Base-by-base conservation (phyloP, 1,139 yeast species). In the Suhomyces taliae region DNA sequence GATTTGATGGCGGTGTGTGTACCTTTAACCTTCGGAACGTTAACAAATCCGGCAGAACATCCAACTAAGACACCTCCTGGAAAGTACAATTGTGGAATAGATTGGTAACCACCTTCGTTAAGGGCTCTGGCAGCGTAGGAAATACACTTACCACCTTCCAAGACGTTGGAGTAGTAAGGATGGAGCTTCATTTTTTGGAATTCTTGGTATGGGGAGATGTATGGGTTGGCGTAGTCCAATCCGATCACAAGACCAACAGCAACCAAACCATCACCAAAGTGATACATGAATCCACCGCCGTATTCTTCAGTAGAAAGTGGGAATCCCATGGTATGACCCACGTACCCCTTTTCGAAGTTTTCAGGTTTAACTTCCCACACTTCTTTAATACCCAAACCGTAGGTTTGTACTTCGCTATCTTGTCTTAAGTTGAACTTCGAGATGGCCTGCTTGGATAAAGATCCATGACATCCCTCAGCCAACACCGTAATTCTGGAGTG, bases 391-490 rank as follows among this genome's bases (percentile, higher is more conserved):
- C 99, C 99, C 36, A 93, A 66, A 11, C 99, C 99, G 65, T 93
- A 93, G 0, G 98, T 90, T 69, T 93, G 99, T 6, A 87, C 84
- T 51, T 85, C 83, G 33, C 78, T 70, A 44, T 83, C 78, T 45
- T 78, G 76, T 49, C 97, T 78, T 47, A 93, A 72, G 40, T 83
- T 75, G 65, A 70, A 93, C 58, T 85, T 82, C 47, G 78, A 69
- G 48, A 91, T 85, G 1, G 82, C 84, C 59, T 87, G 81, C 64
- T 93, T 91, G 9, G 93, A 76, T 47, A 93, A 72, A 1, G 97
- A 90, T 0, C 99, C 99, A 67, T 90, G 98, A 63, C 99, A 93
- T 24, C 99, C 99, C 69, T 93, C 99, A 3, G 96, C 96, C 44
- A 93, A 77, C 19, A 93, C 85, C 0, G 97, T 91, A 51, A 85